phyloP scores from a whole-genome alignment of 2,329 filamentous ascomycete species.

The Eutypella sp. region DNA sequence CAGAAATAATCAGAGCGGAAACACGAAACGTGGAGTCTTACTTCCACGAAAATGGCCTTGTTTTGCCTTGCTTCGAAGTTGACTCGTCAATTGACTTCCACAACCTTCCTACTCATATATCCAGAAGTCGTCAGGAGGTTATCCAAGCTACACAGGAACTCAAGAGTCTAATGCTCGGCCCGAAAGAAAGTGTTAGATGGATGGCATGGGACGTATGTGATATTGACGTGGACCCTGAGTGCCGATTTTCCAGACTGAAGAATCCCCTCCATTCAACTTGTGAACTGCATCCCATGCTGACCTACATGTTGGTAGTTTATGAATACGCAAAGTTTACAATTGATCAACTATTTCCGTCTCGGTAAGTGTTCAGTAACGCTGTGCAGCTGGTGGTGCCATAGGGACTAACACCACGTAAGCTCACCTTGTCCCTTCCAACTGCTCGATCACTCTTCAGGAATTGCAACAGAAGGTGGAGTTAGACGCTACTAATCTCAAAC shows the following conservation, averaged over 20 bases:
- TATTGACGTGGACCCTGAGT: background rate
- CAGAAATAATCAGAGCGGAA: conserved; percentile 42
- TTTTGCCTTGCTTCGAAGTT: conserved; percentile 40
- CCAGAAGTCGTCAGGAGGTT: conserved; percentile 40
- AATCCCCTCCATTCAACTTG: too few relatives aligned
- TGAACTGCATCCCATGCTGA: background rate
- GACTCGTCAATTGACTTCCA: conserved; percentile 43
- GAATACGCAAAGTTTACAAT: conserved; percentile 44
- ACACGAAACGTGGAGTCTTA: conserved; percentile 46
- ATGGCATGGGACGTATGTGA: conserved; percentile 45
- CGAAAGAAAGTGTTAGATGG: conserved; percentile 47
- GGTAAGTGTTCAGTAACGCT: too few relatives aligned
- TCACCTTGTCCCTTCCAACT: conserved; percentile 44
- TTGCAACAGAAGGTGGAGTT: conserved; percentile 41
- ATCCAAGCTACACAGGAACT: conserved; percentile 46
- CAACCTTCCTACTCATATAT: conserved; percentile 39
- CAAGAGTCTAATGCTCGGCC: conserved; percentile 42
- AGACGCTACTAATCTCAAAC: conserved; percentile 45
- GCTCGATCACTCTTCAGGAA: conserved; percentile 39
- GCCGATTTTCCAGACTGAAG: too few relatives aligned
- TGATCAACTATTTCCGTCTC: conserved; percentile 46
- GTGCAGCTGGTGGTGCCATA: too few relatives aligned
- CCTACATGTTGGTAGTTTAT: conserved; percentile 35
- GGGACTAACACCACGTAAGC: too few relatives aligned
- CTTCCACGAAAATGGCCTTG: conserved; percentile 36